phyloP scores from a whole-genome alignment of 352 stramenopile genomes.

The Globisporangium acanthophoron region DNA sequence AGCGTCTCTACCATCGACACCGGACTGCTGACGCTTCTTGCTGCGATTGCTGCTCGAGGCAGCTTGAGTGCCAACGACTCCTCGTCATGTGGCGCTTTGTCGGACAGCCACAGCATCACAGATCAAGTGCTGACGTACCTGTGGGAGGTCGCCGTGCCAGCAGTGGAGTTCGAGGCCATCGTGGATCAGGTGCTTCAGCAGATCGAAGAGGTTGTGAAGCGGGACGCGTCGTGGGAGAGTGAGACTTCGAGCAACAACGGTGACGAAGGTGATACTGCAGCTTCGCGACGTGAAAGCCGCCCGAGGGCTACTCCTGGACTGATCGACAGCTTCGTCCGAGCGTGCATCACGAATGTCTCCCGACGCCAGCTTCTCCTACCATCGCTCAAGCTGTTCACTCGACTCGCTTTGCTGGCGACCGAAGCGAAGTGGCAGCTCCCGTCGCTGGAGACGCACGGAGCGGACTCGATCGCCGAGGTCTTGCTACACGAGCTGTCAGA shows the following conservation, averaged over 20 bases:
- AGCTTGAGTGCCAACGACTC: background rate
- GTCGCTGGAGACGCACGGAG: background rate
- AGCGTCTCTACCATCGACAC: slow-evolving; percentile 18
- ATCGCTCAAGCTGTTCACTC: slow-evolving; percentile 34
- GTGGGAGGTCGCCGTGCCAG: slow-evolving; percentile 25
- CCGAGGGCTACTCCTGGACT: slow-evolving; percentile 4
- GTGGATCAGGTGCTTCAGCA: slow-evolving; percentile 27
- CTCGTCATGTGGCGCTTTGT: background rate
- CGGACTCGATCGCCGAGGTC: slow-evolving; percentile 4
- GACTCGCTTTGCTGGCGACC: slow-evolving; percentile 21
- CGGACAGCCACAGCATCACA: slow-evolving; percentile 11
- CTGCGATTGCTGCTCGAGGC: slow-evolving; percentile 24
- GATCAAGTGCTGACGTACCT: slow-evolving; percentile 36
- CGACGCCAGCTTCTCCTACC: slow-evolving; percentile 10
- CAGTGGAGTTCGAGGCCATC: slow-evolving; percentile 13
- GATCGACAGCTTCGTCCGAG: slow-evolving; percentile 18
- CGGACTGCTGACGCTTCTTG: slow-evolving; percentile 25
- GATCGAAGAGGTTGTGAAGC: slow-evolving; percentile 30
- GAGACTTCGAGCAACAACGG: slow-evolving; percentile 2
- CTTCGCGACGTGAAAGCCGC: background rate
- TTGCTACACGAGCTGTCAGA: slow-evolving; percentile 21
- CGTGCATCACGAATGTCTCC: slow-evolving; percentile 24
- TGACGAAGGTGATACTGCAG: background rate
- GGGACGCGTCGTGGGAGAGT: background rate
- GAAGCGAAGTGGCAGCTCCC: slow-evolving; percentile 13